Evolutionary conservation across 1,284 basidiomycete species (phyloP).

Genomic region (Xerocomus nothofagi): DNA sequence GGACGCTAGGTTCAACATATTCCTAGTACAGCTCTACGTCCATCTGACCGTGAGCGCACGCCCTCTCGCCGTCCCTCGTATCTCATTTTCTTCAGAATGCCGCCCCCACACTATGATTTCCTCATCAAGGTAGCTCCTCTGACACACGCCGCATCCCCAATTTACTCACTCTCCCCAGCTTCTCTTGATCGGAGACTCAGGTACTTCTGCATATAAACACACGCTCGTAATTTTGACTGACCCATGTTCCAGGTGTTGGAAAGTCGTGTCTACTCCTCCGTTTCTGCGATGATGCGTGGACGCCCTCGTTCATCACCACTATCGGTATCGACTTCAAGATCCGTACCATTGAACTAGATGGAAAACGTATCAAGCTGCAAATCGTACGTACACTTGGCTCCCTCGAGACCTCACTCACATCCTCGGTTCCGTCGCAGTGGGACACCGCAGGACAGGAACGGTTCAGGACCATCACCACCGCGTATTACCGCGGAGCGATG

Average conservation of each 20-base stretch:
- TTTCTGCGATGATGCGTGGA: constrained; percentile 99
- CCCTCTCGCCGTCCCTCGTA: neutral
- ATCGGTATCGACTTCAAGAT: constrained; percentile 98
- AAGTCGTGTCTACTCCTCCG: constrained; percentile 98
- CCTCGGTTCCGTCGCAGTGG: constrained; percentile 59
- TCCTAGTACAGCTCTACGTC: neutral
- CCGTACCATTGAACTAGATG: constrained; percentile 94
- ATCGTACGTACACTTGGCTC: constrained; percentile 61
- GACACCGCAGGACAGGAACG: constrained; percentile 99
- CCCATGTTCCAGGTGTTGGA: constrained; percentile 72
- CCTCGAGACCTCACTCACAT: constrained; percentile 7
- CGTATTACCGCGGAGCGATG: constrained; percentile 99
- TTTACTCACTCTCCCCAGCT: constrained; percentile 51
- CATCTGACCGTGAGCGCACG: neutral
- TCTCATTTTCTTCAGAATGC: constrained; percentile 47
- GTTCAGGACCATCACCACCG: constrained; percentile 98
- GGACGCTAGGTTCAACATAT: neutral
- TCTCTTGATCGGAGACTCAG: constrained; percentile 95
- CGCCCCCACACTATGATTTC: constrained; percentile 87
- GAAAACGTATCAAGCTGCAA: constrained; percentile 95
- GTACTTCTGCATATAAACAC: constrained; percentile 40
- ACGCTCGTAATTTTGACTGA: neutral
- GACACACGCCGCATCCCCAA: neutral
- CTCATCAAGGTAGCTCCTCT: constrained; percentile 75
- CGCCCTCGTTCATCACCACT: constrained; percentile 98